Base-by-base conservation (phyloP, 192 early-diverging fungal species). In the Geranomyces variabilis region DNA sequence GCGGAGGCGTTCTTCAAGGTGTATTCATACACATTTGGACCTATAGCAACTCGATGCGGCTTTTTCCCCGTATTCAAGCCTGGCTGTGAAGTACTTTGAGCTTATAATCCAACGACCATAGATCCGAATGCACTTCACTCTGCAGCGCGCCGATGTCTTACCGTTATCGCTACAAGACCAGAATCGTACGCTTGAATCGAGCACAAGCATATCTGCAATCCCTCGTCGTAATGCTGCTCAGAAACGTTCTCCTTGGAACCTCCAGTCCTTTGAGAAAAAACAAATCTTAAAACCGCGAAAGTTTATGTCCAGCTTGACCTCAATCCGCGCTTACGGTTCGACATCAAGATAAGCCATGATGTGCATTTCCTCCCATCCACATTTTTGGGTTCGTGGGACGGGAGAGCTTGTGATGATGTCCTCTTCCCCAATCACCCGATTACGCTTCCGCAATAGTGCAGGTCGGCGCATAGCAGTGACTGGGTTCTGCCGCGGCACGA, bases 181-280 rank as follows among this genome's bases (percentile, higher is more conserved):
- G 57, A 74, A 34, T 74, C 69, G 51, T 77, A 77, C 21, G 47
- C 75, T 43, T 67, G 63, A 10, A 83, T 80, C 6, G 79, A 77
- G 67, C 82, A 83, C 22, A 83, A 72, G 21, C 71, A 66, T 17
- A 69, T 76, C 47, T 83, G 76, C 31, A 77, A 58, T 19, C 64
- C 44, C 56, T 82, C 74, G 24, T 44, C 47, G 45, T 43, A 29
- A 19, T 17, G n/a, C 5, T 30, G 43, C 31, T 24, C 47, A 58
- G 51, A 13, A 24, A 19, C 28, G 24, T 21, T 33, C 28, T 67
- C 63, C 64, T 51, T 30, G n/a, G 19, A 71, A 47, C 28, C 7
- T 15, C 30, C 57, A 26, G 57, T 70, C 34, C 31, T 45, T 17
- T 17, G 33, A 24, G 22, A 63, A 62, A 51, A 9, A 28, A 26